These are phyloP conservation scores for Polyplosphaeria fusca DNA, from an alignment of 495 filamentous ascomycete genomes.

Conservation along the genomic window DNA sequence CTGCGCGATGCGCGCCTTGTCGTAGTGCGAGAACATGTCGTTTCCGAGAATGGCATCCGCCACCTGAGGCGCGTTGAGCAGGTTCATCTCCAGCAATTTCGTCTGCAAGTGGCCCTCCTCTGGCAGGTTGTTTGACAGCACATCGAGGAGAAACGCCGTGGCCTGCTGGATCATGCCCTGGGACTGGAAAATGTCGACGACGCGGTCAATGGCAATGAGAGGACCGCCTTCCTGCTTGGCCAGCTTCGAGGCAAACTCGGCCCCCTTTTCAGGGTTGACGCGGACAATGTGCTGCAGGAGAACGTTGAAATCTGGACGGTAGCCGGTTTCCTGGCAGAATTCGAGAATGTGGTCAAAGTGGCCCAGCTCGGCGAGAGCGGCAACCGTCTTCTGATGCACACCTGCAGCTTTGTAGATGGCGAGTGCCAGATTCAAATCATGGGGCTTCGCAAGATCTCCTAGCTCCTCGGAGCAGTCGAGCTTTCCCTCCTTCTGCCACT, in stretches of 20 bases:
- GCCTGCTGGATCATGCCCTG: conserved; percentile 97
- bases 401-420: conserved; percentile 84
- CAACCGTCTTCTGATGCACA: conserved; percentile 85
- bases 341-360: conserved; percentile 94
- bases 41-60: conserved; percentile 96
- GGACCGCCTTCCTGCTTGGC: conserved; percentile 81
- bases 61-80: conserved; percentile 92
- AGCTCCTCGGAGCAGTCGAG: conserved; percentile 92
- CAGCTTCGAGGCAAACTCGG: conserved; percentile 85
- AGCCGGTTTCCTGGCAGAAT: conserved; percentile 77
- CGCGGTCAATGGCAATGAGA: conserved; percentile 87
- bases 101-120: conserved; percentile 94
- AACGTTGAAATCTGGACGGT: conserved; percentile 86
- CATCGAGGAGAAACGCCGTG: conserved; percentile 93
- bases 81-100: conserved; percentile 94
- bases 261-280: conserved; percentile 88
- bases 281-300: conserved; percentile 90
- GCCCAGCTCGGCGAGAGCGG: conserved; percentile 89
- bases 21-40: conserved; percentile 95
- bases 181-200: conserved; percentile 94
- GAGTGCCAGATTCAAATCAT: conserved; percentile 82
- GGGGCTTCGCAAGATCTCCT: conserved; percentile 85
- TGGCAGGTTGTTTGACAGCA: conserved; percentile 86
- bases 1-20: conserved; percentile 78
- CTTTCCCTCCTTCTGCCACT: conserved; percentile 96